phyloP scores from a whole-genome alignment of 768 basidiomycete genomes.

The Amanita pseudoporphyria region DNA sequence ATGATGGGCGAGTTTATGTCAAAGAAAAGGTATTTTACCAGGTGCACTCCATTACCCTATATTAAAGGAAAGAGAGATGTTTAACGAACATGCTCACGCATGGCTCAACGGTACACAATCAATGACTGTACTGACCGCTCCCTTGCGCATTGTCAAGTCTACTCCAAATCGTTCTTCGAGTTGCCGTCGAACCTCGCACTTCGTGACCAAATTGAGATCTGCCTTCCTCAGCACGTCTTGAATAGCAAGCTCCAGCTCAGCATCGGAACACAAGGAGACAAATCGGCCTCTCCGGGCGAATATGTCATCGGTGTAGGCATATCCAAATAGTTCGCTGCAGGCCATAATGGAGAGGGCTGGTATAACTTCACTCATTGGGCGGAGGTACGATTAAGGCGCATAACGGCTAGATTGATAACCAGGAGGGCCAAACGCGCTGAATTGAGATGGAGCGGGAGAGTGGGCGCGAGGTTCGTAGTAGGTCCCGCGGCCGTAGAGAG shows the following conservation, averaged over 20 bases:
- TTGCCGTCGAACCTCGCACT: slow-evolving; percentile 78
- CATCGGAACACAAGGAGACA: slow-evolving; percentile 38
- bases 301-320: no score
- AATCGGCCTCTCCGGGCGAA: no score
- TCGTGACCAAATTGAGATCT: slow-evolving; percentile 86
- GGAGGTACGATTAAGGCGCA: slow-evolving; percentile 49
- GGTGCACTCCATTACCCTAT: neutral
- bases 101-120: slow-evolving; percentile 59
- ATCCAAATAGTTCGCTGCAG: slow-evolving; percentile 58
- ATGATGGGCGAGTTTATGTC: no score
- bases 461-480: slow-evolving; percentile 71
- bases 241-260: slow-evolving; percentile 64
- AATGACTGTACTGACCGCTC: slow-evolving; percentile 68
- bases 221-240: slow-evolving; percentile 65
- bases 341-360: slow-evolving; percentile 59
- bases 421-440: slow-evolving; percentile 46
- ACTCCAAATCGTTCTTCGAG: slow-evolving; percentile 78
- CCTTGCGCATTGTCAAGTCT: slow-evolving; percentile 65
- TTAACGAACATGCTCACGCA: slow-evolving; percentile 13
- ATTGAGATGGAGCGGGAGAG: slow-evolving; percentile 63
- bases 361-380: slow-evolving; percentile 27
- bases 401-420: slow-evolving; percentile 75
- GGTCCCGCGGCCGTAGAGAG: slow-evolving; percentile 82
- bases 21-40: neutral
- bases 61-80: neutral